Conservation (phyloP, 75 land plant species). For the Sequoiadendron giganteum region DNA sequence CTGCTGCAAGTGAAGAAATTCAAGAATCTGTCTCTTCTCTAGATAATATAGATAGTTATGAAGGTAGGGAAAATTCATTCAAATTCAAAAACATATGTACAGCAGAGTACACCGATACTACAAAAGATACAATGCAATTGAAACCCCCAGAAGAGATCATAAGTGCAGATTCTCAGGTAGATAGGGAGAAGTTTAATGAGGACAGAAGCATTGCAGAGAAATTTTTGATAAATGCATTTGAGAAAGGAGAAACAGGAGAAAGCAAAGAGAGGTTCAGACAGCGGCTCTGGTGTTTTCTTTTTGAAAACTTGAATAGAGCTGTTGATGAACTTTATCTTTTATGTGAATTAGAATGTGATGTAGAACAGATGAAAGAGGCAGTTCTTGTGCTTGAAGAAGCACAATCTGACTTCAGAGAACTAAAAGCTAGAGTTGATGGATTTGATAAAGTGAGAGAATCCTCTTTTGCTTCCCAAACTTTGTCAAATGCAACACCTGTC, state of each 20-base stretch:
- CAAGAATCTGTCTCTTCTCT: neutral
- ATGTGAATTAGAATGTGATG: constrained; percentile 92
- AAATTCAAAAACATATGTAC: constrained; percentile 21
- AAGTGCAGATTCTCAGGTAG: neutral
- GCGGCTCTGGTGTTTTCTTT: constrained; percentile 92
- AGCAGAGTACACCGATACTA: constrained; percentile 15
- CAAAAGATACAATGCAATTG: neutral
- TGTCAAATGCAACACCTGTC: constrained; percentile 30
- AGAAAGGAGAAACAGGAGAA: constrained; percentile 46
- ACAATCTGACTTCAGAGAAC: constrained; percentile 75
- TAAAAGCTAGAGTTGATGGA: constrained; percentile 70
- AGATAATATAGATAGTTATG: constrained; percentile 1
- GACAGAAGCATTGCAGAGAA: constrained; percentile 19
- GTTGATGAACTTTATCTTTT: constrained; percentile 96
- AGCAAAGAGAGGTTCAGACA: constrained; percentile 93
- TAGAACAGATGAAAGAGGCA: constrained; percentile 92
- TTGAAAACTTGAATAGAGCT: constrained; percentile 94
- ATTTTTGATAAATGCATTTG: constrained; percentile 20
- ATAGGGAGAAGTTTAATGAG: constrained; percentile 7
- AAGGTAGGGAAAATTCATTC: constrained; percentile 15
- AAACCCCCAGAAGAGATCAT: constrained; percentile 14
- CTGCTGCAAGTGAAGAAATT: neutral
- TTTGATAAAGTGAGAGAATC: constrained; percentile 62
- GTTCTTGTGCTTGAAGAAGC: constrained; percentile 90
- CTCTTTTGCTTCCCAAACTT: constrained; percentile 22